phyloP scores from a whole-genome alignment of 805 yeast species.

The Starmera quercuum region DNA sequence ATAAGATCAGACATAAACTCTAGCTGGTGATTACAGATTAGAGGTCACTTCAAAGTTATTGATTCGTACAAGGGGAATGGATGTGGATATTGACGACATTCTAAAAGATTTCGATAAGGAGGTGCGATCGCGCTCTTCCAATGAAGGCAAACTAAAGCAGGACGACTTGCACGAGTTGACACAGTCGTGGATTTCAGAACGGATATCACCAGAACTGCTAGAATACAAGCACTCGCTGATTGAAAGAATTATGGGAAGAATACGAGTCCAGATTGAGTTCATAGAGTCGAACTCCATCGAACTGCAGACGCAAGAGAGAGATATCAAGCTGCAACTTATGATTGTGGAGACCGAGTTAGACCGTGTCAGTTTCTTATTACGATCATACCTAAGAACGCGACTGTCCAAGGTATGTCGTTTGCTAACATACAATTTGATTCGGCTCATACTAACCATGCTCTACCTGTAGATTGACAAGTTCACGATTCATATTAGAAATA shows the following conservation, averaged over 20 bases:
- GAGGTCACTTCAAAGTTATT: too few relatives aligned
- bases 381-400: constrained; percentile 76
- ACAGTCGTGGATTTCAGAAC: constrained; percentile 73
- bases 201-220: constrained; percentile 81
- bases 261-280: constrained; percentile 65
- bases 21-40: too few relatives aligned
- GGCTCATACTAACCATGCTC: background rate
- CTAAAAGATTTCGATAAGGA: constrained; percentile 55
- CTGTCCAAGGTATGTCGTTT: constrained; percentile 13
- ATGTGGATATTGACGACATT: constrained; percentile 63
- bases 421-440: background rate
- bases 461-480: constrained; percentile 59
- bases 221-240: constrained; percentile 62
- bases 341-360: constrained; percentile 90
- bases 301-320: constrained; percentile 53
- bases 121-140: constrained; percentile 23
- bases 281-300: constrained; percentile 77
- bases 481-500: constrained; percentile 49
- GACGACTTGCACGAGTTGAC: constrained; percentile 39
- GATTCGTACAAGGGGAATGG: constrained; percentile 6
- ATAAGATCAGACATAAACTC: too few relatives aligned
- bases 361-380: constrained; percentile 70
- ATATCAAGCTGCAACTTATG: constrained; percentile 70
- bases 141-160: constrained; percentile 16
- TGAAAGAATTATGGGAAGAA: constrained; percentile 45